These are phyloP conservation scores for Heracleum sosnowskyi DNA, from an alignment of 129 eudicot species.

Conservation along the genomic window DNA sequence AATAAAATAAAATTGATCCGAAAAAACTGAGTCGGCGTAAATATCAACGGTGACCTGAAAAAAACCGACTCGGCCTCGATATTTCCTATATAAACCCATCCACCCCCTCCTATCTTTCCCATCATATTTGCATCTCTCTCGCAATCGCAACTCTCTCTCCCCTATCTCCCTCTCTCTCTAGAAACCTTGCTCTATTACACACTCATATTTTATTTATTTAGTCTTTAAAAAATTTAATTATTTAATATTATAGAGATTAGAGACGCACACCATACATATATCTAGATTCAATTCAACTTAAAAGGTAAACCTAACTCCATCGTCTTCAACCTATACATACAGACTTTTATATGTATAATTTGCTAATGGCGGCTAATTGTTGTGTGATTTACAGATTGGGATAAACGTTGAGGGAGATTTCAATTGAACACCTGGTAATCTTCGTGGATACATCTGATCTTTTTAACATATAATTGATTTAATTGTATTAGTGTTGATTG, in stretches of 20 bases:
- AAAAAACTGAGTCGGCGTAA: neutral
- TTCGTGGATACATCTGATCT: neutral
- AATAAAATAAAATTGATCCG: neutral
- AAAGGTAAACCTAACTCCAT: conserved; percentile 6
- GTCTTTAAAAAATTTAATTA: neutral
- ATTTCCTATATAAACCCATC: conserved; percentile 41
- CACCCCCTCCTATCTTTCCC: conserved; percentile 1
- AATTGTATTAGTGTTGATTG: neutral
- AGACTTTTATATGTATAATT: neutral
- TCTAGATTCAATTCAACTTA: conserved; percentile 5
- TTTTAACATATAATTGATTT: neutral
- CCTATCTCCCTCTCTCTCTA: conserved; percentile 5
- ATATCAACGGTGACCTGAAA: conserved; percentile 22
- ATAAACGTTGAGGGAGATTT: neutral
- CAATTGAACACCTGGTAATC: conserved; percentile 4
- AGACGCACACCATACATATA: neutral
- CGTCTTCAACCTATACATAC: neutral
- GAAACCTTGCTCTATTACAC: conserved; percentile 13
- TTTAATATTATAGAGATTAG: neutral
- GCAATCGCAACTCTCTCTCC: neutral
- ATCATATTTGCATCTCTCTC: conserved; percentile 19
- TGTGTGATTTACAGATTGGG: conserved; percentile 1
- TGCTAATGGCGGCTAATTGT: neutral
- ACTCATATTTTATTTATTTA: conserved; percentile 1
- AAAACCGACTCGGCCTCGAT: conserved; percentile 12